phyloP scores from a whole-genome alignment of 2,329 filamentous ascomycete genomes.

The Diplodia seriata region DNA sequence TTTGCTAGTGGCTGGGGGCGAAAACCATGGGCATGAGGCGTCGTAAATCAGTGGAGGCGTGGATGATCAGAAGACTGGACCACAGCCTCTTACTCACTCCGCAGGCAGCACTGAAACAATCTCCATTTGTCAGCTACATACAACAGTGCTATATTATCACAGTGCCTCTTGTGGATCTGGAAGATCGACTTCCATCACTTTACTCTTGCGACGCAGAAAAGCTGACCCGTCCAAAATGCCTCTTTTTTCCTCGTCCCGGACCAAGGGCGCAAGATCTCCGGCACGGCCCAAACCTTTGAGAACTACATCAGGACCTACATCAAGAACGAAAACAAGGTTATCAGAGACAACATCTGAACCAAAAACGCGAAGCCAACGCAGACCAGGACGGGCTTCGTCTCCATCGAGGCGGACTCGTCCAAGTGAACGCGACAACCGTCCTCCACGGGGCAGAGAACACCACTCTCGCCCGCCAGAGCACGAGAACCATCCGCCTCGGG shows the following conservation, averaged over 20 bases:
- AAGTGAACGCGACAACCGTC: neutral
- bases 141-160: neutral
- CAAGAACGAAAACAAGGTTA: neutral
- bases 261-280: neutral
- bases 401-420: neutral
- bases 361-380: neutral
- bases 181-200: neutral
- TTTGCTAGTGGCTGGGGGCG: neutral
- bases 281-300: neutral
- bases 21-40: neutral
- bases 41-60: neutral
- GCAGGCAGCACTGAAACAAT: neutral
- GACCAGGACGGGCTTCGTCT: neutral
- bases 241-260: neutral
- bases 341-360: neutral
- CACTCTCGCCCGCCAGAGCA: neutral
- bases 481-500: neutral
- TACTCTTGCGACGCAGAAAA: neutral
- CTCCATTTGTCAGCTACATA: neutral
- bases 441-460: neutral
- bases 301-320: neutral
- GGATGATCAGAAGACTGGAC: neutral
- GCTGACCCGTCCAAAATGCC: neutral
- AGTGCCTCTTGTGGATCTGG: neutral
- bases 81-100: neutral